phyloP scores from a whole-genome alignment of 331 rosid species.

The Stylosanthes scabra region DNA sequence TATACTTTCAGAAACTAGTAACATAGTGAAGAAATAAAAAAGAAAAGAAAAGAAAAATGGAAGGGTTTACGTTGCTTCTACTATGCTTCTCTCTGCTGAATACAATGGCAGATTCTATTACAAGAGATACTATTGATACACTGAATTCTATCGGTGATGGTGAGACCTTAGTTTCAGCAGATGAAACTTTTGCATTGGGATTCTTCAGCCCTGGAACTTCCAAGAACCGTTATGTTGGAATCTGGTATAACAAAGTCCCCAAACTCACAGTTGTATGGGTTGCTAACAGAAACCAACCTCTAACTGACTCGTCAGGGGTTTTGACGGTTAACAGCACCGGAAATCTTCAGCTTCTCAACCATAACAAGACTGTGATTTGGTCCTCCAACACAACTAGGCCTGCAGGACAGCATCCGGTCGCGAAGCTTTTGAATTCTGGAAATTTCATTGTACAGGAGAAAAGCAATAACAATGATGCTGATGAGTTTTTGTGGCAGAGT shows the following conservation, averaged over 20 bases:
- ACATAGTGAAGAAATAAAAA: no score
- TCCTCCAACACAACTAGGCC: constrained; percentile 25
- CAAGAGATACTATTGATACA: neutral
- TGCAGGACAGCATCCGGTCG: neutral
- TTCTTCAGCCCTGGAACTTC: neutral
- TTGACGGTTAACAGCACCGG: constrained; percentile 13
- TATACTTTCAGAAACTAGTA: no score
- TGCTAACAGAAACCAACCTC: constrained; percentile 15
- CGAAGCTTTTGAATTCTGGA: neutral
- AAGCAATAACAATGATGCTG: neutral
- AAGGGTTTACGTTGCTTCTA: neutral
- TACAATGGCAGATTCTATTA: neutral
- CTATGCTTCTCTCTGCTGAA: constrained; percentile 14
- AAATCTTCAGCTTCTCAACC: constrained; percentile 31
- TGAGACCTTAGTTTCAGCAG: neutral
- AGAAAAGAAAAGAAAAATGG: neutral
- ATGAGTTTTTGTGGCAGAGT: neutral
- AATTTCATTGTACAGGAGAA: neutral
- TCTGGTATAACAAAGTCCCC: neutral
- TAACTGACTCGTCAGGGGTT: neutral
- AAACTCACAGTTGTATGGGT: neutral
- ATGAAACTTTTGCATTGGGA: neutral
- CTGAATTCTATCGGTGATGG: neutral
- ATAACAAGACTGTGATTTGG: constrained; percentile 25
- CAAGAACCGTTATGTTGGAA: neutral